A percentile compares a stretch with the other conserved stretches of the same genome.
phyloP scores from a whole-genome alignment of 1,284 basidiomycete species.

The Veloporphyrellus conicus region DNA sequence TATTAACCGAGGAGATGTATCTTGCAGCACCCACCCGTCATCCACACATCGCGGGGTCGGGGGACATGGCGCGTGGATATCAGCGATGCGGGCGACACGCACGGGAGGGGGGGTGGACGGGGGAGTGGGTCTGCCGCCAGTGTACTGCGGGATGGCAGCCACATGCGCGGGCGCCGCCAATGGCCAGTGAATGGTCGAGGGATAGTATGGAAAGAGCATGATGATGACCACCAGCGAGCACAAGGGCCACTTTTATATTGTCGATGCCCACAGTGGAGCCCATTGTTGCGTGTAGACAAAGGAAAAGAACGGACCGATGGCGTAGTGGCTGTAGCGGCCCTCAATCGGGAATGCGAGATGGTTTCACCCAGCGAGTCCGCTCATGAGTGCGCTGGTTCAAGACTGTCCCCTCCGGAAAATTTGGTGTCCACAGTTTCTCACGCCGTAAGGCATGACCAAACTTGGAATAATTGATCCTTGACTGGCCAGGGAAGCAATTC shows the following conservation, averaged over 20 bases:
- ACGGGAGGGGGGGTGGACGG: constrained; percentile 4
- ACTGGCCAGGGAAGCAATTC: constrained; percentile 86
- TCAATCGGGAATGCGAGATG: constrained; percentile 71
- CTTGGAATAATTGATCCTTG: constrained; percentile 78
- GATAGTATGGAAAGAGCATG: background rate
- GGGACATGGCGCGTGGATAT: constrained; percentile 17
- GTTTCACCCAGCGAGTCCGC: constrained; percentile 57
- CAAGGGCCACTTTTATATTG: constrained; percentile 16
- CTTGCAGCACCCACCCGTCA: no score
- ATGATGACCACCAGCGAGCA: background rate
- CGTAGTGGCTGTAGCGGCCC: constrained; percentile 75
- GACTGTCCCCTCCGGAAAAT: constrained; percentile 87
- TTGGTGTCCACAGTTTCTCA: constrained; percentile 70
- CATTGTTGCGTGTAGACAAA: constrained; percentile 3
- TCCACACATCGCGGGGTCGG: constrained; percentile 4
- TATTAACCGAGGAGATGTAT: no score
- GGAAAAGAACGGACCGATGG: constrained; percentile 37
- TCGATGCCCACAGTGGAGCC: no score
- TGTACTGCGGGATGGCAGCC: background rate
- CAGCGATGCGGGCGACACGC: background rate
- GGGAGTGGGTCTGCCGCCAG: constrained; percentile 8
- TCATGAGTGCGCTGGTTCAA: constrained; percentile 81
- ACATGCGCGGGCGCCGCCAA: no score
- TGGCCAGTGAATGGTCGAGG: background rate
- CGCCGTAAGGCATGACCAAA: constrained; percentile 54